Percentiles rank a stretch among this genome's conserved stretches.
Evolutionary conservation across 176 grass and related monocot species (phyloP).

Genomic region (Aegilops longissima): DNA sequence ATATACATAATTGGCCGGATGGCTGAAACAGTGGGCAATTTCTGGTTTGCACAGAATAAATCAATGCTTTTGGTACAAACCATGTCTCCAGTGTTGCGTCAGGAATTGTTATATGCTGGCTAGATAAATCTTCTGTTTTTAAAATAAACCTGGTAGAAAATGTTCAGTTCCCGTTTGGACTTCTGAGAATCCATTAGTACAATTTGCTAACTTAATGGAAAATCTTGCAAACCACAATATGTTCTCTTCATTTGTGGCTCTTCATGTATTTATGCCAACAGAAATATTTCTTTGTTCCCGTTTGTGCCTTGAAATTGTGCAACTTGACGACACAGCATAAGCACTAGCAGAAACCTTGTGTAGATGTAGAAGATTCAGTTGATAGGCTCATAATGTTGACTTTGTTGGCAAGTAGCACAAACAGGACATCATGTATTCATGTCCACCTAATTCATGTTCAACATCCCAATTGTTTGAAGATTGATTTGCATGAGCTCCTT

Average conservation of each 20-base stretch:
- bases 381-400: background rate
- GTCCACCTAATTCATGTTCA: slow-evolving; percentile 1
- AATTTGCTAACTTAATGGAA: background rate
- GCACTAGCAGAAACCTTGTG: background rate
- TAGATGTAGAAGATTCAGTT: background rate
- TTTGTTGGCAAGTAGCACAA: background rate
- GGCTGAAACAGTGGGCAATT: background rate
- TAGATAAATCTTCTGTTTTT: background rate
- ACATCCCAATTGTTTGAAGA: background rate
- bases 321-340: background rate
- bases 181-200: background rate
- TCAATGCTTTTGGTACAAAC: background rate
- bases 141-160: background rate
- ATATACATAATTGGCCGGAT: background rate
- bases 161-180: background rate
- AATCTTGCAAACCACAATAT: background rate
- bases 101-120: background rate
- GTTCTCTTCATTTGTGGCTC: background rate
- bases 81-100: background rate
- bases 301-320: background rate
- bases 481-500: background rate
- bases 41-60: background rate
- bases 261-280: background rate
- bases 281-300: background rate
- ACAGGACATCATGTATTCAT: background rate